phyloP scores from a whole-genome alignment of 2,329 filamentous ascomycete genomes.

The Trichophyton schoenleinii region DNA sequence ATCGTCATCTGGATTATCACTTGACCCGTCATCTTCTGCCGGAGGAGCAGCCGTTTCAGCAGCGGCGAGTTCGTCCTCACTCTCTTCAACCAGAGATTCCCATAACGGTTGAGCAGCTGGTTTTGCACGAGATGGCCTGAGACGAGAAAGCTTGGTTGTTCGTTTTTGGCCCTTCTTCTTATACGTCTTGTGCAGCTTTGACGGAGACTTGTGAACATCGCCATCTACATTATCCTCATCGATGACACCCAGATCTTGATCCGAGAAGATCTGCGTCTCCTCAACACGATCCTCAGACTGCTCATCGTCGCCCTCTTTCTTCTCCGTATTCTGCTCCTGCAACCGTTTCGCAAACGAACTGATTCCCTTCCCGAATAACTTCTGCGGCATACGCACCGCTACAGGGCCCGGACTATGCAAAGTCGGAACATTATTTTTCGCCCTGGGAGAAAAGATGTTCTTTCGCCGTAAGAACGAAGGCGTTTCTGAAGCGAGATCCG shows the following conservation, averaged over 20 bases:
- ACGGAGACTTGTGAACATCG: not conserved
- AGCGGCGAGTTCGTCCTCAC: constrained; percentile 20
- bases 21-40: constrained; percentile 8
- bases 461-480: constrained; percentile 30
- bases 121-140: constrained; percentile 30
- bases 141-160: constrained; percentile 33
- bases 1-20: constrained; percentile 20
- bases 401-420: constrained; percentile 24
- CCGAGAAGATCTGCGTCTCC: constrained; percentile 16
- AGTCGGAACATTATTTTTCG: not conserved
- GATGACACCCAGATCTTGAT: constrained; percentile 20
- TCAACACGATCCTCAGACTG: constrained; percentile 28
- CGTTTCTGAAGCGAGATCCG: constrained; percentile 21
- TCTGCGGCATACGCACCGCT: constrained; percentile 24
- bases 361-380: constrained; percentile 27
- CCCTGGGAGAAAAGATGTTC: constrained; percentile 19
- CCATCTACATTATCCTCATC: constrained; percentile 19
- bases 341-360: constrained; percentile 29
- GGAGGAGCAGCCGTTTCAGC: not conserved
- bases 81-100: constrained; percentile 12
- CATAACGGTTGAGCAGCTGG: constrained; percentile 20
- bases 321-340: constrained; percentile 31
- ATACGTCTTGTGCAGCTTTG: constrained; percentile 3
- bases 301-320: constrained; percentile 33
- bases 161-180: constrained; percentile 40